These are phyloP conservation scores for Quercus tomentella DNA, from an alignment of 331 rosid species.

Conservation along the genomic window DNA sequence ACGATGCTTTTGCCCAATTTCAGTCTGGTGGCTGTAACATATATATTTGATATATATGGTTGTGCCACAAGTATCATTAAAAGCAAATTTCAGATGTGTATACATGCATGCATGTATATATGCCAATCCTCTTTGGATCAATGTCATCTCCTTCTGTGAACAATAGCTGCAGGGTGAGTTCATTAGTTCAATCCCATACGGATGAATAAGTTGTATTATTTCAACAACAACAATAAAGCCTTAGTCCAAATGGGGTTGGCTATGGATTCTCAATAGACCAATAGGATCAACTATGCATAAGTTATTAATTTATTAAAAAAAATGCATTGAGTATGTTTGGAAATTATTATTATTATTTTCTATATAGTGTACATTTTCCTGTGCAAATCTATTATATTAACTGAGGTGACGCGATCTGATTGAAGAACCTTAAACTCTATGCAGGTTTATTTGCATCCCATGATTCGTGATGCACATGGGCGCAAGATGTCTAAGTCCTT, in stretches of 20 bases:
- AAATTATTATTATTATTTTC: not conserved
- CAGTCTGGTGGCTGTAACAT: not conserved
- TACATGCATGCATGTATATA: not conserved
- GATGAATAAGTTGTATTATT: too few species aligned
- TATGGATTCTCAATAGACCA: too few species aligned
- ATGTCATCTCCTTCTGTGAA: not conserved
- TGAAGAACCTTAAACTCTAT: conserved; percentile 7
- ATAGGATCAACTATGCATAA: too few species aligned
- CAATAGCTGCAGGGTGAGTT: not conserved
- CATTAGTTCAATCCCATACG: not conserved
- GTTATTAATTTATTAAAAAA: too few species aligned
- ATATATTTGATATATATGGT: not conserved
- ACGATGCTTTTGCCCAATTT: not conserved
- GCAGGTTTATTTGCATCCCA: conserved; percentile 92
- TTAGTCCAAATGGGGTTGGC: too few species aligned
- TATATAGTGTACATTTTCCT: not conserved
- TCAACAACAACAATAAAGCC: too few species aligned
- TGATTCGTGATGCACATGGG: conserved; percentile 98
- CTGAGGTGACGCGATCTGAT: not conserved
- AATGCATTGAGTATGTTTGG: too few species aligned
- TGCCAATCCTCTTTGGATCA: not conserved
- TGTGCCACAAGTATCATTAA: not conserved
- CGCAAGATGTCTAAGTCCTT: conserved; percentile 97
- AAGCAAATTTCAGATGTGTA: not conserved
- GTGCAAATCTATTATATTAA: not conserved